A percentile compares a stretch with the other conserved stretches of the same genome.
These are phyloP conservation scores for Xylariaceae sp. DNA, from an alignment of 2,329 filamentous ascomycete species.

Conservation along the genomic window DNA sequence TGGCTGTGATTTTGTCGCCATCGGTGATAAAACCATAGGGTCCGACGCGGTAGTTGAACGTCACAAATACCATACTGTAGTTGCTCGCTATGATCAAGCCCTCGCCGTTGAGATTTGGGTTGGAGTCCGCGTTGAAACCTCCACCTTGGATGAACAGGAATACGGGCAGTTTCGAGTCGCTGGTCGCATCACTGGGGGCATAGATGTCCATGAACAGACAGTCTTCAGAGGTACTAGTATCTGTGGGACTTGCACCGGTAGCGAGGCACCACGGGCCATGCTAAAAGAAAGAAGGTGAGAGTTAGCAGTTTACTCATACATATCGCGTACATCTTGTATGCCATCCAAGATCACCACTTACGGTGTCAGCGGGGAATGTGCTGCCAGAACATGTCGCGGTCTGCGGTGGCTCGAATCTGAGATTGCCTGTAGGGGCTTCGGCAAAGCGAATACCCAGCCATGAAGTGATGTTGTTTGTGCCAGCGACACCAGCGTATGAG, in stretches of 20 bases:
- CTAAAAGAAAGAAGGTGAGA: conserved; percentile 13
- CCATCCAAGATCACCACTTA: too few relatives aligned
- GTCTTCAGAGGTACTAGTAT: conserved; percentile 46
- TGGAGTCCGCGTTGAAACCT: conserved; percentile 51
- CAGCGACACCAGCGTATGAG: conserved; percentile 55
- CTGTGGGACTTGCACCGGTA: conserved; percentile 17
- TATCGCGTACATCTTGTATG: too few relatives aligned
- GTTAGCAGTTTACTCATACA: too few relatives aligned
- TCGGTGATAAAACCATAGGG: conserved; percentile 68
- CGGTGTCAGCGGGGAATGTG: conserved; percentile 49
- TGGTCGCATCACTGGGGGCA: conserved; percentile 51
- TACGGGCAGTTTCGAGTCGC: conserved; percentile 56
- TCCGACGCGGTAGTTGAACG: conserved; percentile 73
- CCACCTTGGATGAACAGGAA: conserved; percentile 58
- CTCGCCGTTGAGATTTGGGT: conserved; percentile 54
- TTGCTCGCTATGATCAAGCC: conserved; percentile 57
- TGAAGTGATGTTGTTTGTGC: conserved; percentile 56
- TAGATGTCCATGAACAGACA: conserved; percentile 67
- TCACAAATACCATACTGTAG: conserved; percentile 63
- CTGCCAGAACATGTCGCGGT: conserved; percentile 50
- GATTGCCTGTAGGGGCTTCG: conserved; percentile 59
- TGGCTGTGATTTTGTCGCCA: conserved; percentile 53
- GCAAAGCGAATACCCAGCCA: conserved; percentile 77
- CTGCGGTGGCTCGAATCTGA: conserved; percentile 65
- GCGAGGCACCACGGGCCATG: conserved; percentile 26